These are phyloP conservation scores for Quercus bicolor DNA, from an alignment of 306 rosid genomes.

Conservation along the genomic window DNA sequence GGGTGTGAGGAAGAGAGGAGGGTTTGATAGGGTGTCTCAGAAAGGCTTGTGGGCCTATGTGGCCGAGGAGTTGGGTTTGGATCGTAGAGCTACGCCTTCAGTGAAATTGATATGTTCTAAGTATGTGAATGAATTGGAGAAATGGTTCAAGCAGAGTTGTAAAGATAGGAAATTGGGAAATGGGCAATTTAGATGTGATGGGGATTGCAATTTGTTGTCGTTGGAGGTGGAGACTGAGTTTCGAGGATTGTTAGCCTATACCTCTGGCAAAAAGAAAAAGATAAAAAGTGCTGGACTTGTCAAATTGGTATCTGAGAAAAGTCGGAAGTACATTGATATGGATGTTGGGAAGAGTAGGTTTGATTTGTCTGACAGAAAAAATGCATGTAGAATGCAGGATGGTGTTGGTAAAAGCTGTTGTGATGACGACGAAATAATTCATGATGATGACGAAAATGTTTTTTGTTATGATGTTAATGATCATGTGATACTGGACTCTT, in stretches of 20 bases:
- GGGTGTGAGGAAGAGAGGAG: slow-evolving; percentile 66
- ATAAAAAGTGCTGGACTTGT: slow-evolving; percentile 27
- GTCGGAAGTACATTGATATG: slow-evolving; percentile 24
- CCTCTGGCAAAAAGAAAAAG: slow-evolving; percentile 25
- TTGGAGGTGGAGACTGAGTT: slow-evolving; percentile 53
- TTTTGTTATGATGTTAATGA: slow-evolving; percentile 12
- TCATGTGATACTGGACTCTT: slow-evolving; percentile 9
- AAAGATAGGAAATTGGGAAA: slow-evolving; percentile 36
- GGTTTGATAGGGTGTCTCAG: slow-evolving; percentile 50
- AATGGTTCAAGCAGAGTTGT: slow-evolving; percentile 47
- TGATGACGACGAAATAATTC: slow-evolving; percentile 19
- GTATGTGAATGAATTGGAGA: slow-evolving; percentile 63
- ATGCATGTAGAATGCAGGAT: slow-evolving; percentile 14
- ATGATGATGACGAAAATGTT: neutral
- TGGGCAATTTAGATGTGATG: slow-evolving; percentile 26
- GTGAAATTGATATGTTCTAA: slow-evolving; percentile 58
- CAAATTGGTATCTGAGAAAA: slow-evolving; percentile 28
- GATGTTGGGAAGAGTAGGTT: slow-evolving; percentile 22
- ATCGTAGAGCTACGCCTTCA: slow-evolving; percentile 31
- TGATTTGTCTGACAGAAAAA: slow-evolving; percentile 20
- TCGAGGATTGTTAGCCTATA: slow-evolving; percentile 31
- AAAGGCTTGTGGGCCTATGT: slow-evolving; percentile 63
- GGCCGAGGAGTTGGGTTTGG: slow-evolving; percentile 46
- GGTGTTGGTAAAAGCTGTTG: slow-evolving; percentile 11
- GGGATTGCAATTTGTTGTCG: slow-evolving; percentile 29